These are phyloP conservation scores for Epichloe festucae DNA, from an alignment of 2,329 filamentous ascomycete genomes.

Conservation along the genomic window DNA sequence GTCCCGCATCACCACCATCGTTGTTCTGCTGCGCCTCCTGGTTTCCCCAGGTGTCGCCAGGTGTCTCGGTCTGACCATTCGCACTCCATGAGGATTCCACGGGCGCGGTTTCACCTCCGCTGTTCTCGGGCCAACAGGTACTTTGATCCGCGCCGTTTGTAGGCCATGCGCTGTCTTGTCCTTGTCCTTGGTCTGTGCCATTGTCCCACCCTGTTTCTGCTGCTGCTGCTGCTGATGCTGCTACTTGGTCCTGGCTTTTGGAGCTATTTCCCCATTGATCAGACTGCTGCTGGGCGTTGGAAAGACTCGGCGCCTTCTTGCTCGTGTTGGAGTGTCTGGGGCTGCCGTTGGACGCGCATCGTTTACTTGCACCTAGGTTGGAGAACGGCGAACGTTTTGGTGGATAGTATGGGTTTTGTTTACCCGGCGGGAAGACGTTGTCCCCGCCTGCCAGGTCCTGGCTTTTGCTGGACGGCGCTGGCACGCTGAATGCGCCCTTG, in stretches of 20 bases:
- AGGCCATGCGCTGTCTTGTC: neutral
- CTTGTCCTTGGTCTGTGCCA: neutral
- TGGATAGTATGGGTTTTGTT: constrained; percentile 18
- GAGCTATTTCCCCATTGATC: neutral
- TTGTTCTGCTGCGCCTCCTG: constrained; percentile 4
- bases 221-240: neutral
- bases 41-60: neutral
- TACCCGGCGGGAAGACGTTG: constrained; percentile 17
- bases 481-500: constrained; percentile 8
- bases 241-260: neutral
- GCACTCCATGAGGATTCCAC: neutral
- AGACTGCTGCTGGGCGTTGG: neutral
- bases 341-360: neutral
- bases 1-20: neutral
- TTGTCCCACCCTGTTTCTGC: neutral
- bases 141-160: neutral
- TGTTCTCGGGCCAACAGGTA: neutral
- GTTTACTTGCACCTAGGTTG: constrained; percentile 7
- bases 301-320: neutral
- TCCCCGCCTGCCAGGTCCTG: constrained; percentile 14
- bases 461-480: constrained; percentile 9
- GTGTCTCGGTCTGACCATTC: neutral
- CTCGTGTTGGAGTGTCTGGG: constrained; percentile 2
- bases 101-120: neutral
- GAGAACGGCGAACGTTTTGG: constrained; percentile 12